Base-by-base conservation (phyloP, 331 rosid species). In the Malus hybrid region DNA sequence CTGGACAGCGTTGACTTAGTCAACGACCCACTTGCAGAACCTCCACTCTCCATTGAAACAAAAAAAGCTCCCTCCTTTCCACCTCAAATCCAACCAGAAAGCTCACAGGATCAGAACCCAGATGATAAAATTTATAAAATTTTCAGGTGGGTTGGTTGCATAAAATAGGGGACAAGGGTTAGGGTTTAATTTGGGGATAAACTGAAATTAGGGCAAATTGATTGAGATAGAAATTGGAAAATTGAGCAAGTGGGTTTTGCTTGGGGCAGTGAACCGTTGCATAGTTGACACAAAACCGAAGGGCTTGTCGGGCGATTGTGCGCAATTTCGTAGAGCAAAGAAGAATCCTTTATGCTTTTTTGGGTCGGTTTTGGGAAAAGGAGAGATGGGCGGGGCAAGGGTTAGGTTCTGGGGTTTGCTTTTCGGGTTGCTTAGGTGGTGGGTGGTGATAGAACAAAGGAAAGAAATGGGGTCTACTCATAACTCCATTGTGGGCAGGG, bases 1-100 rank as follows among this genome's bases (percentile, higher is more conserved):
- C 65, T 90, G 8, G 96, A 92, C 52, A 80, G 69, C 10, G 87
- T 82, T 14, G 93, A 84, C 87, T 86, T 86, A 5, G 88, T 83
- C 85, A 85, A 84, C 7, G 86, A 83, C 66, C 76, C 88, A 77
- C 76, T 24, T 19, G 67, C 65, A 11, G 64, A 42, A 76, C 16
- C 78, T 2, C 61, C 77, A 7, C 80, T 82, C 85, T 76, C 85
- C 89, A 85, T 85, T 73, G 42, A 60, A 72, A 16, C 48, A 42
- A 42, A 42, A 1, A 42, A 42, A 42, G 27, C 24, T 5, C n/a
- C 32, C 33, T 10, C 15, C 33, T 12, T 10, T 22, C 22, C 57
- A 5, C 50, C 69, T 5, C 24, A 3, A 34, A 22, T 27, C 48
- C 42, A 67, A 29, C 19, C 42, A 28, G 7, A 63, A 75, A 52